Evolutionary conservation across 192 early-diverging fungal genomes (phyloP), one percentile per base, ranked within the genome.

Genomic region (Coemansia sp.): DNA sequence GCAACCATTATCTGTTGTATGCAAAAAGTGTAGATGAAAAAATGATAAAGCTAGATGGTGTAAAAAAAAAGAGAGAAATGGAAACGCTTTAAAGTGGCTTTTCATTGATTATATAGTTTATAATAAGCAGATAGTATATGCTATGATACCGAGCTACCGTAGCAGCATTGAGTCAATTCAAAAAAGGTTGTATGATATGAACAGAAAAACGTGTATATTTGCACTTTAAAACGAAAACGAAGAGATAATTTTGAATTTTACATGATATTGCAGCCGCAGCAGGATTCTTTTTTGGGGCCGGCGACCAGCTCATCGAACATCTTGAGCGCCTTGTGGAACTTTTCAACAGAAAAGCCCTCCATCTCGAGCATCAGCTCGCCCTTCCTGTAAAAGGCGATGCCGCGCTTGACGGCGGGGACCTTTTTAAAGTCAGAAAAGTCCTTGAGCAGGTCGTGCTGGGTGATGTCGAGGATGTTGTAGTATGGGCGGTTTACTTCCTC

Each of bases 361-460:
- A 47, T 47, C 23, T 47, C 45, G 19, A 47, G 14, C 6, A 47
- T 9, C n/a, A 47, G 45, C 19, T 47, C 45, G 7, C 45, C 45
- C 13, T 47, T 47, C 23, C 23, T 47, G 14, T 47, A 47, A 47
- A 47, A 47, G 19, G 43, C 43, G 15, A 47, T 22, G 2, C 45
- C 17, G 9, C 45, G 3, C 9, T 4, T 19, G 7, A 47, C 45
- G 19, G 8, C 5, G 8, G 15, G 43, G 7, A 18, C 19, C 15
- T 45, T 45, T 15, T 45, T 45, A 9, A 14, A 14, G 15, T 45
- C 43, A 7, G 43, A 45, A 15, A 18, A 45, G 43, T 45, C 43
- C 43, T 45, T 45, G 11, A 45, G 15, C 15, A 45, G 19, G 7
- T 8, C 15, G 19, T 45, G 43, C 7, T 19, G 15, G 11, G n/a